Percentiles rank a stretch among this genome's conserved stretches.
Conservation (phyloP, 371 early-diverging fungal species). For the Zopfochytrium polystomum region DNA sequence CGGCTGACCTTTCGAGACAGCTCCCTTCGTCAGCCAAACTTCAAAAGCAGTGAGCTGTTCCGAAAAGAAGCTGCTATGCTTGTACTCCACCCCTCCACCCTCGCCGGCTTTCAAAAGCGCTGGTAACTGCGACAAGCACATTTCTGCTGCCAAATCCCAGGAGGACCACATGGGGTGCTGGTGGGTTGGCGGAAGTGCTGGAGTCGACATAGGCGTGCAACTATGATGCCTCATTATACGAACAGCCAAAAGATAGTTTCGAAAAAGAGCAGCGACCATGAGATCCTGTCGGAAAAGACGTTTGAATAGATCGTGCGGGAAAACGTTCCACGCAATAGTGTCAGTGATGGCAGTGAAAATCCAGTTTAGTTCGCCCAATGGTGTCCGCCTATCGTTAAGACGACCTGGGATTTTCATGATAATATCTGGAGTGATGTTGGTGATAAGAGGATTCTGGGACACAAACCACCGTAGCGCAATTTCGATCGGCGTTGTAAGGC, state of each 20-base stretch:
- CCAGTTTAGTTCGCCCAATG: constrained; percentile 96
- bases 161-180: constrained; percentile 93
- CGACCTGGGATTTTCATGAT: constrained; percentile 85
- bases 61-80: constrained; percentile 83
- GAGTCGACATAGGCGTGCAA: constrained; percentile 86
- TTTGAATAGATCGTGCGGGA: constrained; percentile 87
- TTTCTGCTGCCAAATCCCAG: constrained; percentile 94
- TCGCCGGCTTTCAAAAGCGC: constrained; percentile 54
- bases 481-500: constrained; percentile 93
- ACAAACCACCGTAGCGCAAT: constrained; percentile 92
- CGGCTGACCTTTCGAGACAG: constrained; percentile 61
- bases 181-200: constrained; percentile 81
- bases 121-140: constrained; percentile 89
- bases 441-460: constrained; percentile 74
- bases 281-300: constrained; percentile 91
- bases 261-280: constrained; percentile 90
- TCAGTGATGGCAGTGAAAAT: constrained; percentile 97
- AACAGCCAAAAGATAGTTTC: constrained; percentile 93
- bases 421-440: constrained; percentile 78
- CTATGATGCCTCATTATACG: constrained; percentile 90
- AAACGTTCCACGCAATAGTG: constrained; percentile 97
- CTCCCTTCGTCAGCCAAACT: constrained; percentile 84
- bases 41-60: constrained; percentile 96
- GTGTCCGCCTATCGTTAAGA: constrained; percentile 86
- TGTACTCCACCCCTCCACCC: no score